A percentile compares a stretch with the other conserved stretches of the same genome.
Conservation (phyloP, 1,284 basidiomycete species). For the Rhodotorula sp. region DNA sequence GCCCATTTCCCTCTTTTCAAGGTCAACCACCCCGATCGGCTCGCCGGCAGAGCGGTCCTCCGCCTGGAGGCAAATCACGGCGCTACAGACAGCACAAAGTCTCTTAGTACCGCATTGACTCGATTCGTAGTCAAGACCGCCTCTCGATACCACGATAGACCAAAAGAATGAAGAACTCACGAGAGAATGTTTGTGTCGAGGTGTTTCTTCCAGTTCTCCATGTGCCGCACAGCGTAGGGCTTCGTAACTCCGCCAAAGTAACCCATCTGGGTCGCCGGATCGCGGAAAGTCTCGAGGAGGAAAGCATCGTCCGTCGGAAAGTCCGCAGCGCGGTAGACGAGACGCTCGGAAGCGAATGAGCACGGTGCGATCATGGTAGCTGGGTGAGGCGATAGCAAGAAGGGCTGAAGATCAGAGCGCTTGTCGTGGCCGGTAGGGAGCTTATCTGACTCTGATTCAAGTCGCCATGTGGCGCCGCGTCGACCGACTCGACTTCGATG, state of each 20-base stretch:
- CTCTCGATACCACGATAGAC: too few relatives aligned
- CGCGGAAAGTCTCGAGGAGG: not conserved
- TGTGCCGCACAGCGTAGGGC: not conserved
- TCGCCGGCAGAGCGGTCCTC: not conserved
- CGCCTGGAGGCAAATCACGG: not conserved
- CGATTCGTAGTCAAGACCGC: too few relatives aligned
- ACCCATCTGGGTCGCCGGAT: constrained; percentile 3
- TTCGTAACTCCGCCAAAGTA: not conserved
- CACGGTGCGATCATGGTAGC: constrained; percentile 4
- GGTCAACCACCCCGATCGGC: not conserved
- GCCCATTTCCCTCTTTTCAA: not conserved
- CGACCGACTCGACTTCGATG: not conserved
- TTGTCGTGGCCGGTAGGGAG: not conserved
- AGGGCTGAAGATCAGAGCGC: not conserved
- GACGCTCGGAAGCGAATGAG: constrained; percentile 11
- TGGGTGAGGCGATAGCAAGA: not conserved
- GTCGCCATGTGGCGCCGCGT: too few relatives aligned
- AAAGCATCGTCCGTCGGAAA: not conserved
- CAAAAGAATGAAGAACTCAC: not conserved
- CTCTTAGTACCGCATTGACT: too few relatives aligned
- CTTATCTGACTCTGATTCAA: too few relatives aligned
- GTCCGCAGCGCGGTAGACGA: constrained; percentile 10
- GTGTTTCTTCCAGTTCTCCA: constrained; percentile 2
- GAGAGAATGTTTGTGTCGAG: not conserved
- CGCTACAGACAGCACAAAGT: too few relatives aligned